Evolutionary conservation across 2,329 filamentous ascomycete genomes (phyloP), one percentile per base, ranked within the genome.

Genomic region (Talaromyces marneffei): DNA sequence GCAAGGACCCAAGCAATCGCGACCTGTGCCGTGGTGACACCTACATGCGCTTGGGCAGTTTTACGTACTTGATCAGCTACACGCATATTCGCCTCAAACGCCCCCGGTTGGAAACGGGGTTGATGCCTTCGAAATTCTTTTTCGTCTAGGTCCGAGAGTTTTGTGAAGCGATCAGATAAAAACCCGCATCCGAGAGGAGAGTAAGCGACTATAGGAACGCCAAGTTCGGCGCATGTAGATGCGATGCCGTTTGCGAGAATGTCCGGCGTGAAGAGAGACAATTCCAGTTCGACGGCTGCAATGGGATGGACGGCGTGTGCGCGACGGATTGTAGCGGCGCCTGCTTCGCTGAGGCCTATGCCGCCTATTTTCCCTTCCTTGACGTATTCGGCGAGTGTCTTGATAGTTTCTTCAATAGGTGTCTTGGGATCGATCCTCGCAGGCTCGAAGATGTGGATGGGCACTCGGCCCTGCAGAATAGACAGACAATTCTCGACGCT

Each of bases 131-230:
- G 77, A 55, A 80, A 66, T 61, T 83, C 81, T 29, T 73, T 77
- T 46, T 79, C 73, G 0, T 77, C 77, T 33, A 84, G 72, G 60
- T 84, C 81, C 2, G 76, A 68, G 1, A 70, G 50, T 10, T 70
- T 78, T 61, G 73, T 79, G 67, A 83, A 75, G 50, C 79, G 70
- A 9, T 81, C 82, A 0, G 80, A 79, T 57, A 84, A 67, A 63
- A 85, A 82, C 0, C 85, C 85, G 5, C 80, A 75, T n/a, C 83
- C 82, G 0, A 87, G 78, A 2, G 85, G 85, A 53, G 82, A 83
- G 74, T 87, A 87, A 2, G 81, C 81, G 9, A 86, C 71, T 46
- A 87, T 75, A 0, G 84, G 83, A 55, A 87, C 86, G 27, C 76
- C 74, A 0, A 85, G 74, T 68, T 85, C 80, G 1, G 78, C 80